phyloP scores from a whole-genome alignment of 129 eudicot genomes.

The Lactuca sativa region DNA sequence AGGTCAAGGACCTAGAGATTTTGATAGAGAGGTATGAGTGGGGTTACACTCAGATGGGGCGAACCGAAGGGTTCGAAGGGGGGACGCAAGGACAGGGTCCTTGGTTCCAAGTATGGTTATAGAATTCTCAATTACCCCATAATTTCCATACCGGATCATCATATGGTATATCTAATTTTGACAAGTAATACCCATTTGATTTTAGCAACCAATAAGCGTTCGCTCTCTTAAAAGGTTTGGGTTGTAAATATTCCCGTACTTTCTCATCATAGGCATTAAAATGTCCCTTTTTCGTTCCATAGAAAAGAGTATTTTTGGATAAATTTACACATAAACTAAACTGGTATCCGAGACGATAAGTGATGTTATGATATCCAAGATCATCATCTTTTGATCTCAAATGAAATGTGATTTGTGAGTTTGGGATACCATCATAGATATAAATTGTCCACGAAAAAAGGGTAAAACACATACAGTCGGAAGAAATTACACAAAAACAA shows the following conservation, averaged over 20 bases:
- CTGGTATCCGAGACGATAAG: neutral
- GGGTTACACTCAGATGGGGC: no score
- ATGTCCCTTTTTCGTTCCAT: neutral
- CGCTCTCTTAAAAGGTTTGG: neutral
- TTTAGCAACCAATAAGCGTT: slow-evolving; percentile 21
- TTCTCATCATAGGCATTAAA: neutral
- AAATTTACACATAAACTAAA: slow-evolving; percentile 10
- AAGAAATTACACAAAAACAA: neutral
- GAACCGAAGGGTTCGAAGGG: no score
- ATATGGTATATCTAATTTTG: neutral
- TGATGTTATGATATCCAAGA: slow-evolving; percentile 16
- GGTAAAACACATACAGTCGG: neutral
- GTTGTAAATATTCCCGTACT: neutral
- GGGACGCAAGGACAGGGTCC: no score
- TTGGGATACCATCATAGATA: slow-evolving; percentile 15
- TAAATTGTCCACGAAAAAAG: neutral
- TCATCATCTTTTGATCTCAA: slow-evolving; percentile 1
- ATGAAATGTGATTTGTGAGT: slow-evolving; percentile 10
- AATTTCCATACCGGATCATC: slow-evolving; percentile 1
- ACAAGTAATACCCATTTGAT: slow-evolving; percentile 4
- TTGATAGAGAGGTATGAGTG: no score
- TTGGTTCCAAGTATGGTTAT: no score
- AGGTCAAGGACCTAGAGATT: no score
- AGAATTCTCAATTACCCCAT: neutral
- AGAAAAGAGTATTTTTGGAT: neutral